phyloP scores from a whole-genome alignment of 2,329 filamentous ascomycete species.

The Aspergillus ochraceus region DNA sequence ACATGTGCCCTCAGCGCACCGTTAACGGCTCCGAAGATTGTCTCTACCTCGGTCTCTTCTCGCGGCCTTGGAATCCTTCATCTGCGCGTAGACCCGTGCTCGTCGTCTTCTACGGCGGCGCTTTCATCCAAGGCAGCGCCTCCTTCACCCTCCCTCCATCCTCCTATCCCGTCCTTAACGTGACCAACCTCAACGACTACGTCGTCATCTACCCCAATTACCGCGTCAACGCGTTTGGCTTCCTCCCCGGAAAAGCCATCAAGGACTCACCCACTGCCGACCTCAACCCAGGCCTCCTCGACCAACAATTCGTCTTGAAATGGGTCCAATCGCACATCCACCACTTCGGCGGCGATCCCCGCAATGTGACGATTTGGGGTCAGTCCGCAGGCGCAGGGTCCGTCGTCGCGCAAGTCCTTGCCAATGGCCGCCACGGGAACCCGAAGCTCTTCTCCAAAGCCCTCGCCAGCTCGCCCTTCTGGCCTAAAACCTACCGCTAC shows the following conservation, averaged over 20 bases:
- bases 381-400: constrained; percentile 57
- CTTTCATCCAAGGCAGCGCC: constrained; percentile 59
- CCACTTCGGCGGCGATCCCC: constrained; percentile 55
- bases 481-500: constrained; percentile 59
- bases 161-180: constrained; percentile 60
- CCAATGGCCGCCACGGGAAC: constrained; percentile 44
- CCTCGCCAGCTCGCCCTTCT: constrained; percentile 56
- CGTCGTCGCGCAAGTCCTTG: constrained; percentile 44
- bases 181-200: constrained; percentile 52
- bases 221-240: constrained; percentile 58
- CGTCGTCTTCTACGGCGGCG: constrained; percentile 62
- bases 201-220: constrained; percentile 56
- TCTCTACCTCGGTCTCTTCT: constrained; percentile 61
- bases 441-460: constrained; percentile 52
- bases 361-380: constrained; percentile 56
- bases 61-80: constrained; percentile 53
- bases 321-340: constrained; percentile 57
- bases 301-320: constrained; percentile 53
- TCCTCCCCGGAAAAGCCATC: constrained; percentile 53
- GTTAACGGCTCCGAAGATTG: constrained; percentile 62
- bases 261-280: constrained; percentile 46
- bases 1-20: constrained; percentile 60
- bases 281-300: constrained; percentile 54
- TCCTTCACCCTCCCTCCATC: constrained; percentile 57
- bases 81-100: constrained; percentile 55